These are phyloP conservation scores for Plantago rigida DNA, from an alignment of 305 asterid genomes.

Conservation along the genomic window DNA sequence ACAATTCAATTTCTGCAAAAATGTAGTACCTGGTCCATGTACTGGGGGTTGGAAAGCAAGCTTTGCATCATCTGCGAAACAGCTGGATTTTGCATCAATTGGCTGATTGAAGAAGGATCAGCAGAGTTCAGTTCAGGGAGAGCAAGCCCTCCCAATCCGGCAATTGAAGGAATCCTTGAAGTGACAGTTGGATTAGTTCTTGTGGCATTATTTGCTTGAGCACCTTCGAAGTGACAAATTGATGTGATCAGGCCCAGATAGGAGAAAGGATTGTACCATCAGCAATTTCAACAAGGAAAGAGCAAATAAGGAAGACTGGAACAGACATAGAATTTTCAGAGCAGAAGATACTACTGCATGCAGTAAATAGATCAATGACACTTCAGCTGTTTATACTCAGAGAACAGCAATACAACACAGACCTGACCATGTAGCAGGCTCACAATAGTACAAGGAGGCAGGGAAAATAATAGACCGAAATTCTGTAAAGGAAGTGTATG, in stretches of 20 bases:
- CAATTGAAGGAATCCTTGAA: conserved; percentile 32
- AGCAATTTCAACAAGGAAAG: not conserved
- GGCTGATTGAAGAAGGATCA: conserved; percentile 35
- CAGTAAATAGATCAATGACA: too few species aligned
- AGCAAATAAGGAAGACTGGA: not conserved
- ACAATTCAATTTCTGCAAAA: conserved; percentile 15
- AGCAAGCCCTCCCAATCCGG: conserved; percentile 44
- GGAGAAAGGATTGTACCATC: too few species aligned
- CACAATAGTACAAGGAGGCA: too few species aligned
- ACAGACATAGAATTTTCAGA: not conserved
- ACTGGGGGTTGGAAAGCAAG: conserved; percentile 59
- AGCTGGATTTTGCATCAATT: conserved; percentile 49
- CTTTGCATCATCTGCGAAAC: conserved; percentile 57
- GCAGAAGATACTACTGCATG: too few species aligned
- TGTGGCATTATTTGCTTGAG: conserved; percentile 40
- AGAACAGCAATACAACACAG: too few species aligned
- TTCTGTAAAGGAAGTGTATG: too few species aligned
- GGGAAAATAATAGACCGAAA: too few species aligned
- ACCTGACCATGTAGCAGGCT: too few species aligned
- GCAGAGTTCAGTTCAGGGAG: conserved; percentile 28
- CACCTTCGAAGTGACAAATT: conserved; percentile 29
- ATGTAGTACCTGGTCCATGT: conserved; percentile 39
- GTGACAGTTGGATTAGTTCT: conserved; percentile 43
- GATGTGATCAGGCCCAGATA: conserved; percentile 1
- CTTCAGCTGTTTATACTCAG: too few species aligned